These are phyloP conservation scores for Neopestalotiopsis sp. DNA, from an alignment of 2,329 filamentous ascomycete genomes.

Conservation along the genomic window DNA sequence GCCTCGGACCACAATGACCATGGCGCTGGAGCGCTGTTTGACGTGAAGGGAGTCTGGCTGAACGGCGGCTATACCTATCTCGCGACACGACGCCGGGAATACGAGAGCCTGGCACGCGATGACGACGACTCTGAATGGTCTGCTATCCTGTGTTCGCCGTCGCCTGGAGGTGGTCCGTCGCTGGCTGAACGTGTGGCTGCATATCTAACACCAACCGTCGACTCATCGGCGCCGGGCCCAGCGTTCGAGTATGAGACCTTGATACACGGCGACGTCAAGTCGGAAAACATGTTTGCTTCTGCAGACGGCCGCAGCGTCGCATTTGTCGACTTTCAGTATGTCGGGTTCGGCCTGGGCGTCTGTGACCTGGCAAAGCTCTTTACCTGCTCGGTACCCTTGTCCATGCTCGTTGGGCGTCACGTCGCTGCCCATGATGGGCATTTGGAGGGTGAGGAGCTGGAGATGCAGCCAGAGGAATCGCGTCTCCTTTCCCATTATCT, in stretches of 20 bases:
- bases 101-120: conserved; percentile 50
- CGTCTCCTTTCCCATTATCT: conserved; percentile 57
- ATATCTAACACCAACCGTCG: conserved; percentile 47
- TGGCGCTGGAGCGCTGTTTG: neutral
- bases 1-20: neutral
- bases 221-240: neutral
- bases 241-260: conserved; percentile 53
- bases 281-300: conserved; percentile 69
- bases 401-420: conserved; percentile 48
- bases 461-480: conserved; percentile 56
- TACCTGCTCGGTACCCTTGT: conserved; percentile 66
- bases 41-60: conserved; percentile 54
- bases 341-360: conserved; percentile 66
- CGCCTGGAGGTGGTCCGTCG: conserved; percentile 33
- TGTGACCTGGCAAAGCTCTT: conserved; percentile 72
- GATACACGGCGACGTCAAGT: conserved; percentile 74
- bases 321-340: conserved; percentile 75
- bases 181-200: conserved; percentile 58
- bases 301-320: conserved; percentile 54
- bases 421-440: conserved; percentile 22
- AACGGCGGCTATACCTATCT: conserved; percentile 75
- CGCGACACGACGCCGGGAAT: conserved; percentile 64
- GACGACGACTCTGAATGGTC: conserved; percentile 59
- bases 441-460: conserved; percentile 41
- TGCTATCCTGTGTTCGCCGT: conserved; percentile 47